Evolutionary conservation across 306 rosid genomes (phyloP), one percentile per base, ranked within the genome.

Genomic region (Lathyrus oleraceus): DNA sequence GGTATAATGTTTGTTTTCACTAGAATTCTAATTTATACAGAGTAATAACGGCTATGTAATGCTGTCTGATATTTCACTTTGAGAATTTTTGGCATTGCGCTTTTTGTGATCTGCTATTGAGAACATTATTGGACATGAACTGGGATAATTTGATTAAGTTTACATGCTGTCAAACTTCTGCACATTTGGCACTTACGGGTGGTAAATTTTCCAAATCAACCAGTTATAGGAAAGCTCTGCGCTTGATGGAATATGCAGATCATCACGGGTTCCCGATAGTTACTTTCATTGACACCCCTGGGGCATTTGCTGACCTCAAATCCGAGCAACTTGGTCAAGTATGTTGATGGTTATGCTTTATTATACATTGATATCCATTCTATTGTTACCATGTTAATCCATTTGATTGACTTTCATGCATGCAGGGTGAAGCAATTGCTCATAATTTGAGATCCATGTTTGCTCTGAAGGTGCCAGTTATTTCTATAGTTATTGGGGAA

Each of bases 391-490:
- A 45, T 65, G 77, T 53, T 72, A 62, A 67, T 68, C 77, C 47
- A 72, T 69, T 64, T 76, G 28, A 76, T 75, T 62, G 32, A 47
- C 12, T 71, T 76, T 44, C 74, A 61, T 73, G 75, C 70, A 54
- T 83, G 79, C 89, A 94, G 99, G 99, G 99, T 68, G 99, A 94
- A 86, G 97, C 99, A 39, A 94, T 94, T 83, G 99, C 99, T 63
- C 87, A 88, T 30, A 94, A 94, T 79, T 78, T 94, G 89, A 80
- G 95, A 76, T 59, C 91, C 60, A 94, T 91, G 99, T 91, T 94
- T 66, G 99, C 95, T 72, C 81, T 94, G 79, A 94, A 91, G 84
- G 97, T 94, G 73, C 99, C 99, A 23, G 43, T 94, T 67, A 25
- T 94, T 52, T 88, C 97, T 38, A 89, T 94, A 47, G 96, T 94